Base-by-base conservation (phyloP, 805 yeast genomes). In the Pichia thaimueangensis region DNA sequence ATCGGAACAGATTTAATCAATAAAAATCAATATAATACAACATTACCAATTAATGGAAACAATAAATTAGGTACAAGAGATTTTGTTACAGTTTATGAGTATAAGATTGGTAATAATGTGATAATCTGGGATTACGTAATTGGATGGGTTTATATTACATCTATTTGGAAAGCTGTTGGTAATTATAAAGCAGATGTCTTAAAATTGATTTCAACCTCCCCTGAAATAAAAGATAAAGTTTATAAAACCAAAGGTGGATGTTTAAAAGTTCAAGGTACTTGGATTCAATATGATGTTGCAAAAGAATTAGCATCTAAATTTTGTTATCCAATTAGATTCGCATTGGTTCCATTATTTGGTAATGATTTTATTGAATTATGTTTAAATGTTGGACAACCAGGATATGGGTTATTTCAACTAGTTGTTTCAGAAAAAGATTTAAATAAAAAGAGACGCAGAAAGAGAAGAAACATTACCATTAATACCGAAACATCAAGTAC, bases 181-280 rank as follows among this genome's bases (percentile, higher is more conserved):
- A 74, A 78, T 58, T 62, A 71, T 23, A 86, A 84, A 61, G 86
- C 91, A 3, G 93, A 84, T 57, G 82, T 84, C 34, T 85, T 82
- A 42, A 80, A 79, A 59, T 64, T 85, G 34, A 65, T 85, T 25
- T 87, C 82, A 55, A 64, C 73, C 5, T 70, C 77, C 4, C 89
- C 89, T 2, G 78, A 78, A 52, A 67, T 79, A 41, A 86, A 76
- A 50, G 74, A 71, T 15, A 73, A 70, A 32, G 71, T 82, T 42
- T 77, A 77, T 53, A 73, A 96, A 39, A 86, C 88, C 13, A 68
- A 96, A 42, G 97, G 97, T 36, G 97, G 96, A 3, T 86, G 78
- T 54, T 71, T 88, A 50, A 87, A 87, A 67, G 86, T 89, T 50
- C 97, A 88, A 64, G 97, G 97, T 4, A 86, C 96, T 8, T 89